phyloP scores from a whole-genome alignment of 805 yeast species.

The Blastobotrys mokoenaii region DNA sequence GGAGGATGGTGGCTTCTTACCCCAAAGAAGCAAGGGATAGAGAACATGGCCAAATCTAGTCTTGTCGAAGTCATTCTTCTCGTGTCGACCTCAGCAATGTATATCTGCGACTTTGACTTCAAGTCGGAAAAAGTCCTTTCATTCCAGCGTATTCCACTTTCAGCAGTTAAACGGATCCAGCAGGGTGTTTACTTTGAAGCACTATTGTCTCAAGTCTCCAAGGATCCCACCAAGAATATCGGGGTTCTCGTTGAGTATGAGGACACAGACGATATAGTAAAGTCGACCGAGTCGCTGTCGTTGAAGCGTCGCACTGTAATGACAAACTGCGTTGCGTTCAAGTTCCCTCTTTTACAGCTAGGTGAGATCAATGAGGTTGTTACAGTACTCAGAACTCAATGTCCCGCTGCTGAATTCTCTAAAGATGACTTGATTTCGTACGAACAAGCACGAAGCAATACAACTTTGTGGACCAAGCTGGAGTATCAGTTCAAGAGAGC shows the following conservation, averaged over 20 bases:
- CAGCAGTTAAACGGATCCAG: conserved; percentile 12
- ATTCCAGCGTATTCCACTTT: conserved; percentile 10
- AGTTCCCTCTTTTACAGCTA: conserved; percentile 7
- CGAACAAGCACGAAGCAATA: conserved; percentile 30
- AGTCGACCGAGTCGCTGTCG: too few relatives aligned
- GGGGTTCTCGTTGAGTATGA: conserved; percentile 19
- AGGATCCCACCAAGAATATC: conserved; percentile 16
- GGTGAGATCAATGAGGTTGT: conserved; percentile 3
- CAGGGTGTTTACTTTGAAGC: conserved; percentile 21
- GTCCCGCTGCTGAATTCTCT: conserved; percentile 19
- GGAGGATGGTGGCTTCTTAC: conserved; percentile 32
- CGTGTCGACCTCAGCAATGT: conserved; percentile 20
- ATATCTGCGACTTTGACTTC: conserved; percentile 21
- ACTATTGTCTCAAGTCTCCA: conserved; percentile 10
- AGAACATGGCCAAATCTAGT: conserved; percentile 8
- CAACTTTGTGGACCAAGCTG: conserved; percentile 29
- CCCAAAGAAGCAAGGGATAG: conserved; percentile 12
- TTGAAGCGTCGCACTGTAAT: too few relatives aligned
- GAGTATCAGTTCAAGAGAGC: conserved; percentile 32
- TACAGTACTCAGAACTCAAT: conserved; percentile 4
- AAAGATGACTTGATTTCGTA: conserved; percentile 29
- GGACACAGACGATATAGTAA: background rate
- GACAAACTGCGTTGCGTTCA: conserved; percentile 9
- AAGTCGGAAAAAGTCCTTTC: conserved; percentile 16
- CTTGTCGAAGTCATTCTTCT: conserved; percentile 23